Evolutionary conservation across 345 rosid species (phyloP).

Genomic region (Ricinus communis): DNA sequence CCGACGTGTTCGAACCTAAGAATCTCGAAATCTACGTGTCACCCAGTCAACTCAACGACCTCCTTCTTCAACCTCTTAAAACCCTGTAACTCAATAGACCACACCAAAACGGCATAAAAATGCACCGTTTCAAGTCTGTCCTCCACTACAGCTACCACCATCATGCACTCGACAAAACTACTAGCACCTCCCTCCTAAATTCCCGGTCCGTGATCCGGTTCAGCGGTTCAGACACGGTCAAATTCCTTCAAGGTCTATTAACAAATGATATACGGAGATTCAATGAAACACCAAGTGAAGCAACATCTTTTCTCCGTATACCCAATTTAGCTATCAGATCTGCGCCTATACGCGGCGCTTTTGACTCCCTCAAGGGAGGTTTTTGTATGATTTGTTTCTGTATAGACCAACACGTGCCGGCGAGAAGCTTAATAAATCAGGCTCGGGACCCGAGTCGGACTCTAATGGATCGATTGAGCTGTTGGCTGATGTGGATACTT

Average conservation of each 20-base stretch:
- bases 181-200: slow-evolving; percentile 42
- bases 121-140: slow-evolving; percentile 20
- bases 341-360: slow-evolving; percentile 70
- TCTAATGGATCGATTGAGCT: slow-evolving; percentile 48
- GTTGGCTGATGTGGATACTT: slow-evolving; percentile 72
- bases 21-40: slow-evolving; percentile 11
- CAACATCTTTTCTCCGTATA: slow-evolving; percentile 42
- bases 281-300: slow-evolving; percentile 39
- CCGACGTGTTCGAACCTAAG: slow-evolving; percentile 5
- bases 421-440: slow-evolving; percentile 57
- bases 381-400: slow-evolving; percentile 75
- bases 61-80: neutral
- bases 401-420: slow-evolving; percentile 49
- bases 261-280: slow-evolving; percentile 76
- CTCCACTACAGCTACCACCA: neutral
- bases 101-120: slow-evolving; percentile 2
- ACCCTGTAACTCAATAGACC: neutral
- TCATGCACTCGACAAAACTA: slow-evolving; percentile 27
- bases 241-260: slow-evolving; percentile 80
- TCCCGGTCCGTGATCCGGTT: slow-evolving; percentile 84
- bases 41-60: neutral
- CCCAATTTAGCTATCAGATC: slow-evolving; percentile 51
- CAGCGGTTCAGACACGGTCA: slow-evolving; percentile 83
- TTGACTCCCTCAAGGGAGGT: slow-evolving; percentile 88
- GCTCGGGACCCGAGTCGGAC: slow-evolving; percentile 66